phyloP scores from a whole-genome alignment of 2,329 filamentous ascomycete genomes.

The Byssochlamys sp. region DNA sequence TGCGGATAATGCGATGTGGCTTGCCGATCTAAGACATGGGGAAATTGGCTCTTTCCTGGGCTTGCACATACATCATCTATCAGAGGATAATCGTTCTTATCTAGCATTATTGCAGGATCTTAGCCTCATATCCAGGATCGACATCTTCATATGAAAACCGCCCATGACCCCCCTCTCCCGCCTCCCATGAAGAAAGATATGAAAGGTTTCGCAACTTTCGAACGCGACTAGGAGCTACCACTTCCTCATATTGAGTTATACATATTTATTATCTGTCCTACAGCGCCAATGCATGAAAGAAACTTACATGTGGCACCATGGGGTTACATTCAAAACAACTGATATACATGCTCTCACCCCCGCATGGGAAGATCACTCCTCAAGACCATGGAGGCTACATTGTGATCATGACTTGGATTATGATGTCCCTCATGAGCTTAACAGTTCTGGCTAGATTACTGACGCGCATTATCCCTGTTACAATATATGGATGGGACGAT shows the following conservation, averaged over 20 bases:
- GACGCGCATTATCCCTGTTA: background rate
- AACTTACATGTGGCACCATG: background rate
- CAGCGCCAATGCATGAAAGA: background rate
- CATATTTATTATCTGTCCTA: background rate
- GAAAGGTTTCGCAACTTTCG: background rate
- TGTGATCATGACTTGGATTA: background rate
- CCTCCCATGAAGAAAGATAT: background rate
- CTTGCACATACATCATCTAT: background rate
- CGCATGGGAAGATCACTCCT: background rate
- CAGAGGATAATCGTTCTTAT: background rate
- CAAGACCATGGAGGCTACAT: background rate
- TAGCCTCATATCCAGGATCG: background rate
- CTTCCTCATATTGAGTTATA: background rate
- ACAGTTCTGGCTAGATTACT: background rate
- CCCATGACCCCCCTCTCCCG: background rate
- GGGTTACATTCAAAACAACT: background rate
- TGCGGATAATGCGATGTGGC: background rate
- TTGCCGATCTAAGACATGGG: background rate
- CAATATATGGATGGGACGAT: background rate
- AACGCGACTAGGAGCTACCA: background rate
- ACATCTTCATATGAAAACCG: background rate
- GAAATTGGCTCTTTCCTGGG: background rate
- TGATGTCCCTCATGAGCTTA: background rate
- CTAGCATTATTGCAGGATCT: background rate
- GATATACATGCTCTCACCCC: background rate